Conservation (phyloP, 179 eudicot species). For the Nepenthes alata region DNA sequence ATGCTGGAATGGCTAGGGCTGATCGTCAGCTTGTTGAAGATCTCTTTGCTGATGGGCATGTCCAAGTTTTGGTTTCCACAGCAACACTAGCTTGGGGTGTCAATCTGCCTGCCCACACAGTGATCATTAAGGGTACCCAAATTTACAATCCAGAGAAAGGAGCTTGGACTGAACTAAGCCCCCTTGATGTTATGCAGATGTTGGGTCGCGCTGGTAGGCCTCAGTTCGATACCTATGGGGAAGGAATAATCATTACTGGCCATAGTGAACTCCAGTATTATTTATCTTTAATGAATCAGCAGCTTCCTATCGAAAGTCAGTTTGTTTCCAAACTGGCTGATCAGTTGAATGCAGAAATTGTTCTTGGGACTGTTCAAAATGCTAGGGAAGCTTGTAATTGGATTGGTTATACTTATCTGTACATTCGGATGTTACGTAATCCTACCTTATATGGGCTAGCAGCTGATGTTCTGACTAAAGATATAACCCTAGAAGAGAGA, state of each 20-base stretch:
- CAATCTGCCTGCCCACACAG: slow-evolving; percentile 87
- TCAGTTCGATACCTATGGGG: slow-evolving; percentile 83
- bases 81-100: slow-evolving; percentile 99
- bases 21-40: slow-evolving; percentile 82
- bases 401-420: slow-evolving; percentile 78
- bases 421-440: slow-evolving; percentile 83
- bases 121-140: slow-evolving; percentile 93
- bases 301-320: slow-evolving; percentile 96
- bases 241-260: slow-evolving; percentile 87
- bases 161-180: slow-evolving; percentile 93
- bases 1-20: slow-evolving; percentile 92
- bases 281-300: slow-evolving; percentile 92
- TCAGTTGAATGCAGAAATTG: slow-evolving; percentile 95
- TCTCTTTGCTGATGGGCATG: slow-evolving; percentile 66
- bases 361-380: slow-evolving; percentile 92
- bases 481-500: slow-evolving; percentile 51
- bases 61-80: slow-evolving; percentile 84
- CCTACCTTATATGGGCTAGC: slow-evolving; percentile 76
- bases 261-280: slow-evolving; percentile 79
- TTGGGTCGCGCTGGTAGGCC: slow-evolving; percentile 99
- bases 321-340: slow-evolving; percentile 83
- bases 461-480: slow-evolving; percentile 43
- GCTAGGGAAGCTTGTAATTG: slow-evolving; percentile 86
- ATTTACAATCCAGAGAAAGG: slow-evolving; percentile 93
- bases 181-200: slow-evolving; percentile 98